Conservation (phyloP, 2,329 filamentous ascomycete genomes). For the Ambrosiella cleistominuta region DNA sequence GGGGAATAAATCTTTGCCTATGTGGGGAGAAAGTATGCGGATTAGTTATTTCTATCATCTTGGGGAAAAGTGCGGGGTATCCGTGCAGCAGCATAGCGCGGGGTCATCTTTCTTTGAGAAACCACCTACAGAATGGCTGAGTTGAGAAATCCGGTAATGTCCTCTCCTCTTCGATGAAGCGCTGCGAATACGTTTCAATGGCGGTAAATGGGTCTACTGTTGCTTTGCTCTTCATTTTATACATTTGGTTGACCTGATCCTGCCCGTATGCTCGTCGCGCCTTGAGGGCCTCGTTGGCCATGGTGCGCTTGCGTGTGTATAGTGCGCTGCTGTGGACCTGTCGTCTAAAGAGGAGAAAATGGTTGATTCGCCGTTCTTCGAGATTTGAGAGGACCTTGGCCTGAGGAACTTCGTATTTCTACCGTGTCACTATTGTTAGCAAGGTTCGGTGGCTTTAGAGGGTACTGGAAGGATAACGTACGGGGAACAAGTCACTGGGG, state of each 20-base stretch:
- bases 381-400: conserved; percentile 26
- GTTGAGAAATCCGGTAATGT: conserved; percentile 35
- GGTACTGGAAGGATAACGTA: conserved; percentile 18
- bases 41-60: not conserved
- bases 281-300: conserved; percentile 23
- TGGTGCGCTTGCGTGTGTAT: conserved; percentile 36
- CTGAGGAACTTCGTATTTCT: conserved; percentile 34
- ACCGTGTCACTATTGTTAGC: not conserved
- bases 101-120: not conserved
- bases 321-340: conserved; percentile 37
- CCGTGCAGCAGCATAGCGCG: not conserved
- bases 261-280: conserved; percentile 33
- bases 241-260: conserved; percentile 39
- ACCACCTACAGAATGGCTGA: conserved; percentile 26
- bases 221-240: conserved; percentile 36
- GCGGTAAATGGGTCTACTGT: conserved; percentile 40
- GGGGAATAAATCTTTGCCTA: conserved; percentile 33
- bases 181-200: conserved; percentile 40
- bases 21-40: too few relatives aligned
- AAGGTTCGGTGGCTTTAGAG: not conserved
- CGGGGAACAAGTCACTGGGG: conserved; percentile 42
- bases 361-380: conserved; percentile 31
- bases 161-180: conserved; percentile 33
- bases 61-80: not conserved
- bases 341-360: conserved; percentile 37